Evolutionary conservation across 2,329 filamentous ascomycete species (phyloP), one percentile per base, ranked within the genome.

Genomic region (Seiridium unicorne): DNA sequence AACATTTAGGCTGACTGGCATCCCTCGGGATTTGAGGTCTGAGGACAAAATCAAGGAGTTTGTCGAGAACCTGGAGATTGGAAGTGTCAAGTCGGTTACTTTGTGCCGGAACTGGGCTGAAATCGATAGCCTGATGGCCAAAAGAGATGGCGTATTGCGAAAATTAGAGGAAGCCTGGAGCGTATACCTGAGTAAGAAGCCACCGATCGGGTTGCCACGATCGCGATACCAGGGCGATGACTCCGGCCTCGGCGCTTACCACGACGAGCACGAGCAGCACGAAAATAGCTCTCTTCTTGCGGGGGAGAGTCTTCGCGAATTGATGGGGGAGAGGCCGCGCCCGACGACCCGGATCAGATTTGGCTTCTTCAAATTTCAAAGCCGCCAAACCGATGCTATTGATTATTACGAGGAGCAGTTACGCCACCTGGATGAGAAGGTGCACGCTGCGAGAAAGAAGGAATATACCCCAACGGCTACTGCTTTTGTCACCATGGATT

Each of bases 401-500:
- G 91, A 98, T 72, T 95, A 97, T 72, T 97, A 93, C 69, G 90
- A 96, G 68, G 92, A 97, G 73, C 89, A 90, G 71, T 83, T 99
- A 42, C 88, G 90, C 34, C 82, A 84, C 13, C 74, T 96, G 2
- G 94, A 99, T 65, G 89, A 91, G 54, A 83, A 88, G 65, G 92
- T 99, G 55, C 74, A 77, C 6, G 76, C 76, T 6, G 86, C 92
- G 9, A 86, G 95, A 35, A 86, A 87, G 68, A 91, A 91, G 72
- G 84, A 90, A 3, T 98, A 93, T 68, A 78, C 83, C 5, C 82
- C 95, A 0, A 93, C 89, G 1, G 89, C 94, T 54, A 84, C 96
- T 62, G 96, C 96, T 1, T 97, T 99, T 73, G 91, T 99, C 44
- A 98, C 95, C 0, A 96, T 99, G 92, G 92, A 97, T 77, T 95